These are phyloP conservation scores for Huntiella moniliformis DNA, from an alignment of 2,329 filamentous ascomycete species.

Conservation along the genomic window DNA sequence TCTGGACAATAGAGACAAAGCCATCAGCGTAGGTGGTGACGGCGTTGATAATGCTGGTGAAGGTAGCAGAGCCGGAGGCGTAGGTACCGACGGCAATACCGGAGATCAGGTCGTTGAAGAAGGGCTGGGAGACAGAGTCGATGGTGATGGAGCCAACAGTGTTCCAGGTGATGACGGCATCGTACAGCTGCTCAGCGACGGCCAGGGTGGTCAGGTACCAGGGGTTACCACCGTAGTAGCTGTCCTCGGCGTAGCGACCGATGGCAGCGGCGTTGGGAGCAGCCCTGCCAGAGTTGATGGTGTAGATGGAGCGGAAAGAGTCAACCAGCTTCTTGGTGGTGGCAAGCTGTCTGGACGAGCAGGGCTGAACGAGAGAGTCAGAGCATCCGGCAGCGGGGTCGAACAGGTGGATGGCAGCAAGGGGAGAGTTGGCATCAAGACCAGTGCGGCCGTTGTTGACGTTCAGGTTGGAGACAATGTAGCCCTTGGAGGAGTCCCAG, in stretches of 20 bases:
- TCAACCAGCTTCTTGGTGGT: constrained; percentile 63
- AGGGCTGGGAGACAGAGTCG: constrained; percentile 43
- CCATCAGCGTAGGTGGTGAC: constrained; percentile 39
- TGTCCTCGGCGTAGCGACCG: constrained; percentile 53
- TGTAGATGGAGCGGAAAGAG: constrained; percentile 53
- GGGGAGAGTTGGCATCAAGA: constrained; percentile 53
- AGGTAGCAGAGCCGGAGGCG: constrained; percentile 26
- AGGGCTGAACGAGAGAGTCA: constrained; percentile 58
- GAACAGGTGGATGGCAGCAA: constrained; percentile 49
- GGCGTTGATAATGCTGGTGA: constrained; percentile 35
- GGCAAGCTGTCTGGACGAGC: constrained; percentile 46
- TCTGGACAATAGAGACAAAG: constrained; percentile 42
- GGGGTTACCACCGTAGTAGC: constrained; percentile 61
- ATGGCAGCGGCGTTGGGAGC: constrained; percentile 40
- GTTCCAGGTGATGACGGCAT: constrained; percentile 55
- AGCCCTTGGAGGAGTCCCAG: constrained; percentile 43
- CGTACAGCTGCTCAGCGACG: constrained; percentile 64
- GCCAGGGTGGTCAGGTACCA: constrained; percentile 65
- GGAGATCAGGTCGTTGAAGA: constrained; percentile 50
- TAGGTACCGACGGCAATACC: constrained; percentile 45
- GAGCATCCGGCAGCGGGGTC: constrained; percentile 49
- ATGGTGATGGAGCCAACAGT: constrained; percentile 43
- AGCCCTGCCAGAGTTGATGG: constrained; percentile 46
- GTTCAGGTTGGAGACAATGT: constrained; percentile 47
- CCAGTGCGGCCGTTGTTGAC: constrained; percentile 37